Conservation (phyloP, 2,329 filamentous ascomycete species). For the Trichoderma koningiopsis region DNA sequence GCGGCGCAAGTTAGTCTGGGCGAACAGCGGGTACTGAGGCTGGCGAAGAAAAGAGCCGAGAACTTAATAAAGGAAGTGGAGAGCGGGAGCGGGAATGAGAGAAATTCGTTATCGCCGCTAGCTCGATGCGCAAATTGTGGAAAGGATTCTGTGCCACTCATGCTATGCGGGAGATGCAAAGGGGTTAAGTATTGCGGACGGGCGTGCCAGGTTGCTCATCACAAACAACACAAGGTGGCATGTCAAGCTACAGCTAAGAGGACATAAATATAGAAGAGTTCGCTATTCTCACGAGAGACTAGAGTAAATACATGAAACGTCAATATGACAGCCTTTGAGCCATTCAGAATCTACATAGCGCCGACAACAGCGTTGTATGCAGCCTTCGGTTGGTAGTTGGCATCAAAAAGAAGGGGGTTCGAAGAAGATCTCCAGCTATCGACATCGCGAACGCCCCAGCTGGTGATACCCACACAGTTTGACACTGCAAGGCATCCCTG, state of each 20-base stretch:
- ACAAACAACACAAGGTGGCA: constrained; percentile 28
- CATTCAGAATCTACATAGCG: not conserved
- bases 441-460: not conserved
- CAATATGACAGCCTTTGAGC: not conserved
- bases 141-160: constrained; percentile 25
- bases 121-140: constrained; percentile 26
- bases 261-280: not conserved
- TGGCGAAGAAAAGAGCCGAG: constrained; percentile 38
- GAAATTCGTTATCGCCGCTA: constrained; percentile 5
- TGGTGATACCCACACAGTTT: not conserved
- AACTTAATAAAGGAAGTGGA: constrained; percentile 32
- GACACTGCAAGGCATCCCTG: constrained; percentile 9
- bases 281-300: not conserved
- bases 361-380: constrained; percentile 1
- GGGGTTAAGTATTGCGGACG: constrained; percentile 27
- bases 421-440: constrained; percentile 6
- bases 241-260: constrained; percentile 22
- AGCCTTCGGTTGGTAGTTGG: constrained; percentile 1
- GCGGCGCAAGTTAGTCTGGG: constrained; percentile 36
- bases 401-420: constrained; percentile 1
- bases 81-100: constrained; percentile 4
- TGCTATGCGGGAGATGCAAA: constrained; percentile 30
- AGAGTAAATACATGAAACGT: not conserved
- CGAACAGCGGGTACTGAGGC: constrained; percentile 40
- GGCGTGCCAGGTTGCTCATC: constrained; percentile 28